Conservation (phyloP, 345 rosid genomes). For the Pistacia atlantica region DNA sequence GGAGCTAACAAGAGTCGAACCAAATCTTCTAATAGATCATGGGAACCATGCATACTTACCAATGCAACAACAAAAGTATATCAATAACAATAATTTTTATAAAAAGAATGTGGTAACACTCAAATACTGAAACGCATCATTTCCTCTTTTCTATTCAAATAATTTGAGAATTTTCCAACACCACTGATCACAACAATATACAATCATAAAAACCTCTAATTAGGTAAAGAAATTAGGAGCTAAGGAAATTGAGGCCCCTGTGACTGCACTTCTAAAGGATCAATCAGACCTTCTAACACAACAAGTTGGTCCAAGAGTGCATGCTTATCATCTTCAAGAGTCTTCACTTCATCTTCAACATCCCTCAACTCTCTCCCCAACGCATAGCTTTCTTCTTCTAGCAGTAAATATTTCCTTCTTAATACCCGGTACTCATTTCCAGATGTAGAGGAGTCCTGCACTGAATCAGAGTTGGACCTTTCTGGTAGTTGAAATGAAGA, state of each 20-base stretch:
- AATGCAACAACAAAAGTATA: neutral
- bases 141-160: neutral
- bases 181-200: neutral
- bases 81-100: too few species aligned
- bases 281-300: constrained; percentile 87
- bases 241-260: constrained; percentile 7
- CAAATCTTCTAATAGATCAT: neutral
- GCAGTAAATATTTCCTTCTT: constrained; percentile 68
- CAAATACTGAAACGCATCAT: too few species aligned
- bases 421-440: constrained; percentile 68
- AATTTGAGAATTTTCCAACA: neutral
- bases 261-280: constrained; percentile 53
- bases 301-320: constrained; percentile 82
- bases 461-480: constrained; percentile 67
- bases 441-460: constrained; percentile 58
- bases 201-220: neutral
- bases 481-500: constrained; percentile 57
- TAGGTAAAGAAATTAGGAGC: neutral
- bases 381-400: constrained; percentile 76
- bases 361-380: constrained; percentile 65
- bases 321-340: constrained; percentile 76
- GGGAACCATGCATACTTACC: neutral
- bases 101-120: neutral
- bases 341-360: constrained; percentile 63
- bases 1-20: neutral